A percentile compares a stretch with the other conserved stretches of the same genome.
Conservation (phyloP, 768 basidiomycete genomes). For the Suillus americanus region DNA sequence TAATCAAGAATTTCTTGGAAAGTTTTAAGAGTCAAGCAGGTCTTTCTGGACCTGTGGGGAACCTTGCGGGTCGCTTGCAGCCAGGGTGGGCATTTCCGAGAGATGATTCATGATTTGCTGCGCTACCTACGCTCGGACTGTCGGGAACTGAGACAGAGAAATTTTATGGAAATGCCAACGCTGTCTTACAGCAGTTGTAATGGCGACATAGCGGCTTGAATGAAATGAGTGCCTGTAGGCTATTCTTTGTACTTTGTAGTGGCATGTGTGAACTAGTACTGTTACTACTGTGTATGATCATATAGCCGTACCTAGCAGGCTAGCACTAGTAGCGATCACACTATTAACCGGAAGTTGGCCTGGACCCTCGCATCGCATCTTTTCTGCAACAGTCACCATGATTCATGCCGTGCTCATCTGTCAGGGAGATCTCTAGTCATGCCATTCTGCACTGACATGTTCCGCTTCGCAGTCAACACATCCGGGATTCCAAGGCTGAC, state of each 20-base stretch:
- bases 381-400: conserved; percentile 40
- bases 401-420: conserved; percentile 88
- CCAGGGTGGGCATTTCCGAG: conserved; percentile 74
- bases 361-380: neutral
- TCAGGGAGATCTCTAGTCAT: conserved; percentile 36
- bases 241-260: neutral
- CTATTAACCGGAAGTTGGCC: neutral
- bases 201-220: neutral
- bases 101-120: conserved; percentile 46
- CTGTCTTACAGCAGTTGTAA: neutral
- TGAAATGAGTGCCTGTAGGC: neutral
- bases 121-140: too few species aligned
- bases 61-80: conserved; percentile 80
- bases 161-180: neutral
- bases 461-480: conserved; percentile 73
- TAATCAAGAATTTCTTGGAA: conserved; percentile 97
- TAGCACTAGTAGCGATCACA: neutral
- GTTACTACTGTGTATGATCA: neutral
- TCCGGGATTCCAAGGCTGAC: conserved; percentile 82
- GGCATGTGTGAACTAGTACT: neutral
- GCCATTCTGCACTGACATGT: conserved; percentile 19
- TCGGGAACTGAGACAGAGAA: neutral
- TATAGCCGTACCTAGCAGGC: too few species aligned
- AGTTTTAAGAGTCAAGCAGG: conserved; percentile 94
- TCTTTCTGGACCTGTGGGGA: conserved; percentile 87